Evolutionary conservation across 257 asterid genomes (phyloP), one percentile per base, ranked within the genome.

Genomic region (Solanum commersonii): DNA sequence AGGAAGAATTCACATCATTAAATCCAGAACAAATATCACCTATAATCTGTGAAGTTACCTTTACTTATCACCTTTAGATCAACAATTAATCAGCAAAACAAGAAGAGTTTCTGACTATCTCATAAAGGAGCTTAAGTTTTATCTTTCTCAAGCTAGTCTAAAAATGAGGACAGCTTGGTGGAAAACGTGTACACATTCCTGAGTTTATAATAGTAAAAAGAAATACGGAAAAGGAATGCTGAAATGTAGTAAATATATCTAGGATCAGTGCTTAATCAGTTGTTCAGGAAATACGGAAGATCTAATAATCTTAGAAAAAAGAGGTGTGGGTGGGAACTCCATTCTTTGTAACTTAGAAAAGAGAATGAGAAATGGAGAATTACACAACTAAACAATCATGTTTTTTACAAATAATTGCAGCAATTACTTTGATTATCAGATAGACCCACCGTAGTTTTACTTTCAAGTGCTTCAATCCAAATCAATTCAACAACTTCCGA

Each of bases 401-500:
- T 35, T 33, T 63, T 84, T 40, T n/a, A 35, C 71, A 83, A 63
- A 84, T 84, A 56, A 84, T 56, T 60, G 49, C 77, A 84, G 49
- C 34, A n/a, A 35, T 34, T 84, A 56, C 59, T 33, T 60, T 84
- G 76, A 65, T 34, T 52, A 79, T 65, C 59, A 29, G 74, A 87
- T 40, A 59, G 81, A 88, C 88, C 12, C 70, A 84, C 88, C 88
- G 27, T n/a, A 84, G 38, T n/a, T 31, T 85, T 81, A 10, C 86
- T 87, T 79, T 37, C 18, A 59, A 34, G 49, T 88, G 85, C 77
- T 52, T 72, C 79, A 56, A n/a, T 71, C 40, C 84, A 72, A 27
- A 87, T 59, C 63, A 84, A 86, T 15, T 77, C 74, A 44, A 89
- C 89, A 84, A 84, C 86, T 73, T 89, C 88, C 15, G 84, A 72